Evolutionary conservation across 2,329 filamentous ascomycete genomes (phyloP).

Genomic region (Pestalotiopsis sp.): DNA sequence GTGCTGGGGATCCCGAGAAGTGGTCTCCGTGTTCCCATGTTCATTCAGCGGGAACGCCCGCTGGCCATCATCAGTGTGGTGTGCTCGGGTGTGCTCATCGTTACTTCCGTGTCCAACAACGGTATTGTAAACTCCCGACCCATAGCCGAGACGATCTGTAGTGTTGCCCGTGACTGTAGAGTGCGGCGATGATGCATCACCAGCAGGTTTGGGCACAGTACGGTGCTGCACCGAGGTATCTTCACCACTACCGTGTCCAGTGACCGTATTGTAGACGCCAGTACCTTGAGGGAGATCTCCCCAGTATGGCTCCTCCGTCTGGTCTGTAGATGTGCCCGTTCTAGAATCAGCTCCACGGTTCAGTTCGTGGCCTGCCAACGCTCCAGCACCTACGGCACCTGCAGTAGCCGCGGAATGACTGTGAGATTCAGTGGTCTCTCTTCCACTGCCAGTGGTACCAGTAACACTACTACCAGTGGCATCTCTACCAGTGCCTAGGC

Average conservation of each 20-base stretch:
- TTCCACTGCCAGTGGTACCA: background rate
- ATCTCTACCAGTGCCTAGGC: background rate
- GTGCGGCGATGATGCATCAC: background rate
- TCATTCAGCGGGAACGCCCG: background rate
- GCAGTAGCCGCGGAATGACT: background rate
- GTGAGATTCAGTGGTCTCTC: background rate
- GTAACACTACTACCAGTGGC: background rate
- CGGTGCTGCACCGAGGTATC: conserved; percentile 9
- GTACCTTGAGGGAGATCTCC: conserved; percentile 26
- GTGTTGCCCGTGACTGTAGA: background rate
- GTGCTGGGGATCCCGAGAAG: background rate
- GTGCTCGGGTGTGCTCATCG: conserved; percentile 1
- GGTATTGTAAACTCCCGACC: conserved; percentile 17
- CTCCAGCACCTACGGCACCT: background rate
- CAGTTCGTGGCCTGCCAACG: background rate
- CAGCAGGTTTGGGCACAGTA: background rate
- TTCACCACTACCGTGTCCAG: conserved; percentile 22
- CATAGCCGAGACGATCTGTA: background rate
- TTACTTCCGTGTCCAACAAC: conserved; percentile 27
- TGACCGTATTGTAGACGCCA: conserved; percentile 27
- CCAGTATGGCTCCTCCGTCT: conserved; percentile 26
- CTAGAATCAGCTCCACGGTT: conserved; percentile 2
- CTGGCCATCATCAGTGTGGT: background rate
- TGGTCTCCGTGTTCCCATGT: background rate
- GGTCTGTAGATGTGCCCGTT: conserved; percentile 14